Percentiles rank a stretch among this genome's conserved stretches.
These are phyloP conservation scores for Barbarea vulgaris DNA, from an alignment of 345 rosid species.

Conservation along the genomic window DNA sequence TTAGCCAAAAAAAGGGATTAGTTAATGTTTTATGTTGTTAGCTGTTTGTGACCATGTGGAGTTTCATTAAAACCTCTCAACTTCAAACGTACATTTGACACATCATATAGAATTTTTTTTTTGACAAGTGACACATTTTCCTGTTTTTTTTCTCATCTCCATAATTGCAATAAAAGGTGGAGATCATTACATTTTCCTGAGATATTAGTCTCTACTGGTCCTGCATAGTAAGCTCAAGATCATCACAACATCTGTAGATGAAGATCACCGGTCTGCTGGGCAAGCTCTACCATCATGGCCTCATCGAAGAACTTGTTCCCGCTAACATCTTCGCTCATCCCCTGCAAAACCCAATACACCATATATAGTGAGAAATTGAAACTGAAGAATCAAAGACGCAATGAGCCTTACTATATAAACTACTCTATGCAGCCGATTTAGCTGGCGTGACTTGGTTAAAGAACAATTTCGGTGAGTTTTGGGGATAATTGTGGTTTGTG, in stretches of 20 bases:
- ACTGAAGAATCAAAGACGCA: neutral
- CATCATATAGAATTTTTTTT: neutral
- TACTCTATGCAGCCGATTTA: neutral
- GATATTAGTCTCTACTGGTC: neutral
- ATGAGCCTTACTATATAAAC: neutral
- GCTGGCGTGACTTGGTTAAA: neutral
- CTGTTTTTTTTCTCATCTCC: neutral
- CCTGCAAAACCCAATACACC: constrained; percentile 47
- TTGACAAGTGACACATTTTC: neutral
- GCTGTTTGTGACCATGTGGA: too few species aligned
- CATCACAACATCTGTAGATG: constrained; percentile 74
- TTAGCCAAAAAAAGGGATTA: too few species aligned
- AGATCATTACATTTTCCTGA: neutral
- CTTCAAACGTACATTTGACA: too few species aligned
- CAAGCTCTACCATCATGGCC: constrained; percentile 87
- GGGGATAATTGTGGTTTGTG: neutral
- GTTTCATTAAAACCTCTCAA: too few species aligned
- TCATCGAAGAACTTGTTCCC: constrained; percentile 87
- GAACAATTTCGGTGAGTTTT: neutral
- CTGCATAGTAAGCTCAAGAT: neutral
- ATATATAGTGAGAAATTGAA: neutral
- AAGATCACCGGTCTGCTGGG: constrained; percentile 79
- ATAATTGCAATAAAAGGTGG: neutral
- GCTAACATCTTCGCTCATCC: constrained; percentile 94
- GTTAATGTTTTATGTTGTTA: too few species aligned